Percentiles rank a stretch among this genome's conserved stretches.
These are phyloP conservation scores for Macrophomina phaseolina DNA, from an alignment of 2,329 filamentous ascomycete genomes.

Conservation along the genomic window DNA sequence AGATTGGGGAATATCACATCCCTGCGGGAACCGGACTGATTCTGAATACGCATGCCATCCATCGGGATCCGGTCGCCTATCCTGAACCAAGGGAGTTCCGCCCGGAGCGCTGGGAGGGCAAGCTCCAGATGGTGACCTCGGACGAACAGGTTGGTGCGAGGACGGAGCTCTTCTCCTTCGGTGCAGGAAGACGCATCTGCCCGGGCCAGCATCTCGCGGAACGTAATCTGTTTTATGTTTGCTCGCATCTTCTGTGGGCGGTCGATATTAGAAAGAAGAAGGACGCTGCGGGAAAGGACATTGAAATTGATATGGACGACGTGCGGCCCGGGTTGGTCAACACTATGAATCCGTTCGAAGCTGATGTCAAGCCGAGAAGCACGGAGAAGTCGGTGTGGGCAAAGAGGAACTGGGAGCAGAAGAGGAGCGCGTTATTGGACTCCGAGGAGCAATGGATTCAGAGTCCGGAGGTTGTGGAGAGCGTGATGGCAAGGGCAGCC, in stretches of 20 bases:
- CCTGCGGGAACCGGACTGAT: slow-evolving; percentile 49
- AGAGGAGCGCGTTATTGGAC: slow-evolving; percentile 32
- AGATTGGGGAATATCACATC: slow-evolving; percentile 42
- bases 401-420: slow-evolving; percentile 32
- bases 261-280: slow-evolving; percentile 34
- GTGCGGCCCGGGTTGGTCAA: slow-evolving; percentile 34
- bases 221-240: slow-evolving; percentile 37
- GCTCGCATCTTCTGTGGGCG: slow-evolving; percentile 43
- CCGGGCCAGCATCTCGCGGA: slow-evolving; percentile 47
- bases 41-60: slow-evolving; percentile 44
- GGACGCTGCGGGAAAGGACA: slow-evolving; percentile 14
- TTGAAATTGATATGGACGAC: slow-evolving; percentile 28
- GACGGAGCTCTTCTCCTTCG: slow-evolving; percentile 44
- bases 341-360: slow-evolving; percentile 31
- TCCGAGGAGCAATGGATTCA: slow-evolving; percentile 33
- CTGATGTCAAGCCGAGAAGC: slow-evolving; percentile 32
- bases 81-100: slow-evolving; percentile 26
- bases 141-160: slow-evolving; percentile 30
- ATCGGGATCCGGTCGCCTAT: slow-evolving; percentile 34
- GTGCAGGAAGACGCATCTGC: slow-evolving; percentile 45
- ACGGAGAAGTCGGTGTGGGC: slow-evolving; percentile 22
- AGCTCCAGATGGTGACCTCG: slow-evolving; percentile 31
- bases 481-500: slow-evolving; percentile 2
- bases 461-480: slow-evolving; percentile 32
- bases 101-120: slow-evolving; percentile 31